Evolutionary conservation across 2,329 filamentous ascomycete species (phyloP), one percentile per base, ranked within the genome.

Genomic region (Xylariaceae sp.): DNA sequence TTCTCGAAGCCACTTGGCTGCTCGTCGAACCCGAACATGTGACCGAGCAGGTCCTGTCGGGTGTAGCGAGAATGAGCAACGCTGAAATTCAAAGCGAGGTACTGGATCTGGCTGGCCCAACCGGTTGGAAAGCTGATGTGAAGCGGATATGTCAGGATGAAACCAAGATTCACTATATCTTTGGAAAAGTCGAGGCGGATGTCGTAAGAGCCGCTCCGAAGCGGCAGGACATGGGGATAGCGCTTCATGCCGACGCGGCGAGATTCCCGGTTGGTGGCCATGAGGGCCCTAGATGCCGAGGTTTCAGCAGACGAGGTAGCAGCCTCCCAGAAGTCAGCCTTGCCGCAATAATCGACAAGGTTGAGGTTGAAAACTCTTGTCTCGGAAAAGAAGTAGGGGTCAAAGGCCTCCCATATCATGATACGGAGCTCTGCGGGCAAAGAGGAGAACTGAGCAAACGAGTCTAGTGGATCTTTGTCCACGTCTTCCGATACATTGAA

Each of bases 371-470:
- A 68, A 1, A 75, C 64, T 30, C 72, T 70, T 5, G 60, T 56
- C 44, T 69, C 64, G 1, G 55, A 62, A 39, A 63, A 68, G 9
- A 75, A 60, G 42, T 74, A 61, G 1, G 69, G 70, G 56, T 74
- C 72, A 54, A 73, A 72, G 7, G 67, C 63, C 15, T 71, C 69
- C 74, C 74, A 76, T 44, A 76, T 65, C 35, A 61, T 68, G 3
- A 64, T 50, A 39, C 73, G 73, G 10, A 76, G 69, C 58, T 76
- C 74, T 6, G 65, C 57, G 1, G 74, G 74, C 2, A 76, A 63
- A 15, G 60, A 66, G 39, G 52, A 61, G 60, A 75, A 76, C 23
- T 74, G 72, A 4, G 71, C 71, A 53, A 76, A 75, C 17, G 56
- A 68, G 17, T 57, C 39, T 18, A 56, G 51, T 8, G 15, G 56